Conservation (phyloP, 208 protist genomes). For the Acanthamoeba divionensis region DNA sequence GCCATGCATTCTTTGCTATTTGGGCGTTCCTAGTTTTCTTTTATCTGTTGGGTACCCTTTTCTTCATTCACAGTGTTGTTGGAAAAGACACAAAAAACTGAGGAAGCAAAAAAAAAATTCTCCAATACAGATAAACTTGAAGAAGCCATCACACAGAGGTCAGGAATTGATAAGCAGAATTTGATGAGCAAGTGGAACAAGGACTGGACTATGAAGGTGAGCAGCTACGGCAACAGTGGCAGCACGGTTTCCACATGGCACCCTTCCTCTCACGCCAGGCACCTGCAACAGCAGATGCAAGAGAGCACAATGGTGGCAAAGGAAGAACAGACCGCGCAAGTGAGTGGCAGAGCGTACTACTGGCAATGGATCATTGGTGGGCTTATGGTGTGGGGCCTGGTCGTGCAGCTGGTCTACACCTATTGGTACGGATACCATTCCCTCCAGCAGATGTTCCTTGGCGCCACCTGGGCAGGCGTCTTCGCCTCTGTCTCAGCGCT, state of each 20-base stretch:
- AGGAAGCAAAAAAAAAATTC: too few species aligned
- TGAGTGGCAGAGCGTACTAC: background rate
- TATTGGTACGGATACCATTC: conserved; percentile 54
- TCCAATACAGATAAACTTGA: too few species aligned
- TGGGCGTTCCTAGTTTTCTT: background rate
- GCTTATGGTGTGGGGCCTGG: background rate
- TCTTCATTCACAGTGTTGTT: background rate
- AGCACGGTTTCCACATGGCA: background rate
- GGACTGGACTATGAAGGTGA: too few species aligned
- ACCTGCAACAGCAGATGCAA: background rate
- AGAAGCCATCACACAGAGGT: too few species aligned
- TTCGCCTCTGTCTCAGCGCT: too few species aligned
- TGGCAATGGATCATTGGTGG: background rate
- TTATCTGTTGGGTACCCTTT: background rate
- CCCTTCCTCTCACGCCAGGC: background rate
- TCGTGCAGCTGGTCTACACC: conserved; percentile 14
- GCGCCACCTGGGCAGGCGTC: background rate
- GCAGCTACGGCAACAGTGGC: background rate
- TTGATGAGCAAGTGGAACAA: too few species aligned
- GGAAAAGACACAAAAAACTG: too few species aligned
- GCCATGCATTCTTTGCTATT: background rate
- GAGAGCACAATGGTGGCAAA: background rate
- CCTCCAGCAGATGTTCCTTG: background rate
- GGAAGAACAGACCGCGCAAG: background rate
- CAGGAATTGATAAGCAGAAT: too few species aligned